Conservation (phyloP, 2,329 filamentous ascomycete genomes). For the Mycosphaerella sp. region DNA sequence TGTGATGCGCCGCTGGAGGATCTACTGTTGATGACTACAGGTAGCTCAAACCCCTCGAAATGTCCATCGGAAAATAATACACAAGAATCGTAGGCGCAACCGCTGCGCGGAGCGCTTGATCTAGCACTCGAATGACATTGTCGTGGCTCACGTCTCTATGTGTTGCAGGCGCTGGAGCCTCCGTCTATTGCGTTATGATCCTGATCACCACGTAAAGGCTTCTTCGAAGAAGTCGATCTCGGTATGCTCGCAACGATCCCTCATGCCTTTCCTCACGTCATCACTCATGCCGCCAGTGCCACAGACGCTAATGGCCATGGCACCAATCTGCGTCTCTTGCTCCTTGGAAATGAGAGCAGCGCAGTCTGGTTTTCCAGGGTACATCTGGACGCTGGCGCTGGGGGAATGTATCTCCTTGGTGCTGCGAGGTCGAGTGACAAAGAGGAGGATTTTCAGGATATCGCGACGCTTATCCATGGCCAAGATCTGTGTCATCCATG, state of each 20-base stretch:
- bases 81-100: too few species aligned
- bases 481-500: constrained; percentile 83
- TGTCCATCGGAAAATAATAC: neutral
- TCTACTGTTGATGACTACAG: neutral
- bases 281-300: constrained; percentile 68
- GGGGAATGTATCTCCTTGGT: constrained; percentile 73
- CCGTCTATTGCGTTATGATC: neutral
- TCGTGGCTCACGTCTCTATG: neutral
- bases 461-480: constrained; percentile 74
- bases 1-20: neutral
- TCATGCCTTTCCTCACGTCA: constrained; percentile 63
- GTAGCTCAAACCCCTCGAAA: constrained; percentile 8
- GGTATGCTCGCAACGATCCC: constrained; percentile 56
- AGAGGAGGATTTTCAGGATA: constrained; percentile 77
- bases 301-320: constrained; percentile 80
- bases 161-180: too few species aligned
- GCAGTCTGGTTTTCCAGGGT: constrained; percentile 80
- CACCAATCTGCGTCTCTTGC: constrained; percentile 72
- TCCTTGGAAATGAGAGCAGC: constrained; percentile 73
- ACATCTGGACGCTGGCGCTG: constrained; percentile 80
- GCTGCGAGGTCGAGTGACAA: constrained; percentile 80
- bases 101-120: too few species aligned
- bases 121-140: too few species aligned
- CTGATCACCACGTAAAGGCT: constrained; percentile 58
- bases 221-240: constrained; percentile 75